Evolutionary conservation across 2,329 filamentous ascomycete genomes (phyloP), one percentile per base, ranked within the genome.

Genomic region (Davidsoniella australis): DNA sequence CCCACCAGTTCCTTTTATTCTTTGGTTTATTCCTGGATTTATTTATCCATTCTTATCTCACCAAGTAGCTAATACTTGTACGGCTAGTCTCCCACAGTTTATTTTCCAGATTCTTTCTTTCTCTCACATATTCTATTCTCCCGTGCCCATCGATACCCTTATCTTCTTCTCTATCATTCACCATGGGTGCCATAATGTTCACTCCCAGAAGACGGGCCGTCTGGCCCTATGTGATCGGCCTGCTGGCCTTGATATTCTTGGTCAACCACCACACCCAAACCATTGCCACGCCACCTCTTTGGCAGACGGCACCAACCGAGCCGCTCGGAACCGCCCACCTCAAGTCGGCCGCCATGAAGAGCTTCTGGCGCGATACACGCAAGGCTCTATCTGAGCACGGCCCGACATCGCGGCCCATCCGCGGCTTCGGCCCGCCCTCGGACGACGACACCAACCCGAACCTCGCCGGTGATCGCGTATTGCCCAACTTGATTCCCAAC

Each of bases 181-280:
- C 26, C 10, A 24, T 41, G 40, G 46, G 47, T 16, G 44, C 29
- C 45, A 48, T 48, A 20, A 40, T 53, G 23, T 50, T 53, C 41
- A n/a, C 43, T 40, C 17, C 48, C 5, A 44, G 48, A 37, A 45
- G 51, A 23, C 45, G 48, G 29, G 26, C 45, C 17, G 9, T 48
- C 7, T 53, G 51, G 49, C 49, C 44, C 36, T 46, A 50, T 37
- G 20, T 50, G 40, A n/a, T 50, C 33, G 18, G 20, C 41, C 33
- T 45, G 4, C 9, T 45, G 8, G 8, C 47, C 8, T 24, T 47
- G 12, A 33, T 53, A 23, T 46, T 50, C 39, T 33, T 53, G 20
- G 17, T 47, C 47, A 33, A 45, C 18, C 43, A 47, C 29, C 40
- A 49, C 38, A 47, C 47, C 47, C 45, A 39, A 20, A 50, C 43